phyloP scores from a whole-genome alignment of 2,329 filamentous ascomycete species.

The Basipetospora sp. region DNA sequence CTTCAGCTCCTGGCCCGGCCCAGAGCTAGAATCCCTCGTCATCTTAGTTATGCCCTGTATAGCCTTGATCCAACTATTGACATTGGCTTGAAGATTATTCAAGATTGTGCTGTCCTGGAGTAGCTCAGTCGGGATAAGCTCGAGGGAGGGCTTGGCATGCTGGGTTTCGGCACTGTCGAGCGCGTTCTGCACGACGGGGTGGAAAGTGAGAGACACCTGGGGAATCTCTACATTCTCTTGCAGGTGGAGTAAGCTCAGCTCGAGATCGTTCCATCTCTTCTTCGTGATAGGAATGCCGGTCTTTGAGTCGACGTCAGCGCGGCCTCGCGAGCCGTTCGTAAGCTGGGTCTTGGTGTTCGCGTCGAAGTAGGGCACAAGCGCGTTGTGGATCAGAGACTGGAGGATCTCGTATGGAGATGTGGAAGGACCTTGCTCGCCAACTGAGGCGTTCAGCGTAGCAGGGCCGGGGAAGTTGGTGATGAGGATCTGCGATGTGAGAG shows the following conservation, averaged over 20 bases:
- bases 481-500: constrained; percentile 77
- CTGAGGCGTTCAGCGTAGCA: constrained; percentile 50
- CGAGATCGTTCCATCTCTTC: constrained; percentile 89
- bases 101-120: constrained; percentile 81
- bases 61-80: constrained; percentile 97
- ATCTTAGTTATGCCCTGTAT: constrained; percentile 94
- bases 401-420: constrained; percentile 82
- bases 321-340: constrained; percentile 49
- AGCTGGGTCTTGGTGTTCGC: constrained; percentile 74
- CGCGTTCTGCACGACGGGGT: constrained; percentile 74
- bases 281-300: constrained; percentile 94
- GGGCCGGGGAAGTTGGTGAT: constrained; percentile 83
- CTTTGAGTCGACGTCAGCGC: constrained; percentile 76
- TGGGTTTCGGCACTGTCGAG: constrained; percentile 61
- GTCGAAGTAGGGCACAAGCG: constrained; percentile 91
- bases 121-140: constrained; percentile 61
- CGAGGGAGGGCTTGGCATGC: constrained; percentile 55
- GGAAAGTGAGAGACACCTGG: constrained; percentile 72
- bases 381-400: constrained; percentile 81
- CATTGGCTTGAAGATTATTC: constrained; percentile 82
- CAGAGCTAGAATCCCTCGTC: constrained; percentile 62
- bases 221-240: constrained; percentile 98
- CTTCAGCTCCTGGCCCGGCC: constrained; percentile 35
- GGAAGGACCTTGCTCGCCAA: constrained; percentile 55
- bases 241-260: constrained; percentile 75